A percentile compares a stretch with the other conserved stretches of the same genome.
Conservation (phyloP, 2,329 filamentous ascomycete species). For the Paracamarosporium sp. region DNA sequence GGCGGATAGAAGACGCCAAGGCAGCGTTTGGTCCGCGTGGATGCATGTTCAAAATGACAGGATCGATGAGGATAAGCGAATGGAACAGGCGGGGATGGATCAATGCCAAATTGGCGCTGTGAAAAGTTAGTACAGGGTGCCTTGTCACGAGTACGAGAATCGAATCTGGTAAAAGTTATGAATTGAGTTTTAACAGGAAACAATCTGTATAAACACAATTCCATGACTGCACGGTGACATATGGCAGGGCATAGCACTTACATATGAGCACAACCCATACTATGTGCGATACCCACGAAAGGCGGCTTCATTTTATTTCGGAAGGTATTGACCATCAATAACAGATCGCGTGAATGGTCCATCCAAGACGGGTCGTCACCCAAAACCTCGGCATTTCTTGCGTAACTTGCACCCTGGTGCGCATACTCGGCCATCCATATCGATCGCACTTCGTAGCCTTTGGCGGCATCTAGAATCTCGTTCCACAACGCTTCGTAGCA, state of each 20-base stretch:
- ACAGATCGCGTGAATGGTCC: constrained; percentile 27
- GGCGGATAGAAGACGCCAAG: constrained; percentile 14
- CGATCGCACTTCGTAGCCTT: constrained; percentile 14
- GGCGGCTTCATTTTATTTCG: constrained; percentile 20
- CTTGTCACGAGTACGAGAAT: not conserved
- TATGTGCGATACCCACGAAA: constrained; percentile 25
- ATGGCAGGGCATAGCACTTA: constrained; percentile 4
- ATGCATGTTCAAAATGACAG: constrained; percentile 16
- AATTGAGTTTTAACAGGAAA: no score
- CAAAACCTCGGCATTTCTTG: constrained; percentile 15
- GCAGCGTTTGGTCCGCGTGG: constrained; percentile 27
- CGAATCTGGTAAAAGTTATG: no score
- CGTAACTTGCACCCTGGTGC: constrained; percentile 23
- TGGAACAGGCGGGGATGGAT: constrained; percentile 29
- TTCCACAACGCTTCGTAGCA: constrained; percentile 27
- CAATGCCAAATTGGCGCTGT: constrained; percentile 20
- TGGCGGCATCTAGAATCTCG: constrained; percentile 15
- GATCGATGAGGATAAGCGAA: constrained; percentile 24
- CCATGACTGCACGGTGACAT: no score
- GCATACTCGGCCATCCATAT: constrained; percentile 27
- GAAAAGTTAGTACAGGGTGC: not conserved
- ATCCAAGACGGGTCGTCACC: constrained; percentile 26
- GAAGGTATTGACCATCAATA: constrained; percentile 25
- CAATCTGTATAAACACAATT: no score
- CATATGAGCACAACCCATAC: constrained; percentile 24